Conservation (phyloP, 1,139 yeast genomes). For the Suhomyces bolitotheri region DNA sequence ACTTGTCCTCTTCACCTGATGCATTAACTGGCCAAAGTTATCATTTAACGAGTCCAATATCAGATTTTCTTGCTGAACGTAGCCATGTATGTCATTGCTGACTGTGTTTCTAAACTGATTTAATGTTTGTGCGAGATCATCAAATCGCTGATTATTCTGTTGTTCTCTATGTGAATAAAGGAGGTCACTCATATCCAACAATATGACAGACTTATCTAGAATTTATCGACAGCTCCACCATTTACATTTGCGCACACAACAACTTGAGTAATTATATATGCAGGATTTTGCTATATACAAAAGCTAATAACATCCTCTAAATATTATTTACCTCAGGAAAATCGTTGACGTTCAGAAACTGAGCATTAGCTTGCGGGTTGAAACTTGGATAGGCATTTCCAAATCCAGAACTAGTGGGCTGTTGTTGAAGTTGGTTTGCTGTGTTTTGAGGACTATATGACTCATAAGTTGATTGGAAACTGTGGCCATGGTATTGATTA, state of each 20-base stretch:
- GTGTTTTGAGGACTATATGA: no score
- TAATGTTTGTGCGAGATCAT: slow-evolving; percentile 46
- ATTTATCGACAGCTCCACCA: no score
- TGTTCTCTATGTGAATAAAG: slow-evolving; percentile 47
- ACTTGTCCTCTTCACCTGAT: slow-evolving; percentile 65
- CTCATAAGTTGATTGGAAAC: no score
- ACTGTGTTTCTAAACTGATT: slow-evolving; percentile 48
- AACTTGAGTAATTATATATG: no score
- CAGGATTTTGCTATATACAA: neutral
- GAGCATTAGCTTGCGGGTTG: slow-evolving; percentile 6
- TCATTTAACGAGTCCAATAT: slow-evolving; percentile 54
- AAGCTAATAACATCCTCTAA: slow-evolving; percentile 6
- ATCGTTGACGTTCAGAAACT: slow-evolving; percentile 31
- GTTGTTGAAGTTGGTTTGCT: slow-evolving; percentile 23
- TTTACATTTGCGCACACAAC: no score
- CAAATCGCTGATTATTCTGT: slow-evolving; percentile 47
- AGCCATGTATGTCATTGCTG: slow-evolving; percentile 45
- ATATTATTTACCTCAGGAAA: slow-evolving; percentile 34
- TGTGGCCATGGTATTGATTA: neutral
- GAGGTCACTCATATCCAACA: slow-evolving; percentile 33
- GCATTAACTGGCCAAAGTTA: slow-evolving; percentile 60
- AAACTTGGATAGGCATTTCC: slow-evolving; percentile 26
- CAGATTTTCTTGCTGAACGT: slow-evolving; percentile 44
- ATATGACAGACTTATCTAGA: no score
- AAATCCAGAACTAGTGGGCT: slow-evolving; percentile 40